phyloP scores from a whole-genome alignment of 1,139 yeast genomes.

The Lodderomyces orthopsilosis region DNA sequence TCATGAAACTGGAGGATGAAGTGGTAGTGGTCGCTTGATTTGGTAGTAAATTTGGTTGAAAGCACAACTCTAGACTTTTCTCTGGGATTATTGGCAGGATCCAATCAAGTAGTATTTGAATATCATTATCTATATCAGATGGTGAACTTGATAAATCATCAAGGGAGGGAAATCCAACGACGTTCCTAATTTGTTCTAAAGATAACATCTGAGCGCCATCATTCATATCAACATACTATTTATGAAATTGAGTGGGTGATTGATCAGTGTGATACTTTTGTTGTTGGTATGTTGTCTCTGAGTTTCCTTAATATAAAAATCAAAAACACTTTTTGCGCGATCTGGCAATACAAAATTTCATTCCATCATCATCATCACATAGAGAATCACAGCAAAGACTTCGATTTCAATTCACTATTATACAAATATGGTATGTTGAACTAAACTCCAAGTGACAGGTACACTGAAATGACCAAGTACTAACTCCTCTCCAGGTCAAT shows the following conservation, averaged over 20 bases:
- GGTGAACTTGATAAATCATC: constrained; percentile 21
- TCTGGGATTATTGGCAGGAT: constrained; percentile 29
- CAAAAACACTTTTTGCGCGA: not conserved
- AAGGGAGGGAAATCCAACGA: constrained; percentile 21
- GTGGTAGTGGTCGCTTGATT: not conserved
- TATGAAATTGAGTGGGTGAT: not conserved
- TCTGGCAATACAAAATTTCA: not conserved
- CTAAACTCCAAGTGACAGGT: not conserved
- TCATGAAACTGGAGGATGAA: not conserved
- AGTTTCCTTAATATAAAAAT: not conserved
- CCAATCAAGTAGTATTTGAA: constrained; percentile 39
- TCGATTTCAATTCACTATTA: too few relatives aligned
- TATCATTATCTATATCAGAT: constrained; percentile 42
- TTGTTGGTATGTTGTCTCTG: not conserved
- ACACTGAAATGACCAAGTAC: not conserved
- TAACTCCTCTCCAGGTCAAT: constrained; percentile 6
- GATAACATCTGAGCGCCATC: constrained; percentile 6
- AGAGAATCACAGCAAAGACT: too few relatives aligned
- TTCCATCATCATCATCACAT: too few relatives aligned
- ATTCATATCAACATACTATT: constrained; percentile 3
- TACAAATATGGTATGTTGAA: not conserved
- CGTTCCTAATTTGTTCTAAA: constrained; percentile 8
- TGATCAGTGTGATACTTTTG: not conserved
- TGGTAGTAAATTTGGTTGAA: not conserved
- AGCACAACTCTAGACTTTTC: constrained; percentile 4